phyloP scores from a whole-genome alignment of 1,139 yeast genomes.

The Suhomyces choctaworum region DNA sequence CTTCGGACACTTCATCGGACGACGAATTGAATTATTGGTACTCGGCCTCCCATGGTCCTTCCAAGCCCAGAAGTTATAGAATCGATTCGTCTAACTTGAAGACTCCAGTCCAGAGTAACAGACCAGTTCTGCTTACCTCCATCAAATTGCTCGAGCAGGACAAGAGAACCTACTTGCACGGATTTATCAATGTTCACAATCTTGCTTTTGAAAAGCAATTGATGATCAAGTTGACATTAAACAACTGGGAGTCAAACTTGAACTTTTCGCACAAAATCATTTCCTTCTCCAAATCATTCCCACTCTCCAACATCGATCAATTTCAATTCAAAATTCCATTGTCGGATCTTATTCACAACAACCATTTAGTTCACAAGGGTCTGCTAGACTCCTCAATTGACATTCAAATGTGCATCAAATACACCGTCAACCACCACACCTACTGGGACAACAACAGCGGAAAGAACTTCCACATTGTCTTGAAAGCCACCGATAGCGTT shows the following conservation, averaged over 20 bases:
- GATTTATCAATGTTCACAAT: conserved; percentile 39
- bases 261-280: conserved; percentile 26
- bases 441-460: conserved; percentile 27
- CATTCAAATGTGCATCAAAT: conserved; percentile 23
- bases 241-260: conserved; percentile 39
- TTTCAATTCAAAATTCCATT: conserved; percentile 40
- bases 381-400: conserved; percentile 12
- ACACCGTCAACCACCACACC: conserved; percentile 17
- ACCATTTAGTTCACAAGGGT: background rate
- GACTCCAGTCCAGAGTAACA: conserved; percentile 7
- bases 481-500: conserved; percentile 21
- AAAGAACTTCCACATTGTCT: conserved; percentile 30
- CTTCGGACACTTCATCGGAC: conserved; percentile 21
- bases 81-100: conserved; percentile 17
- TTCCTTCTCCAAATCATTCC: conserved; percentile 27
- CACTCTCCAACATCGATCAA: conserved; percentile 33
- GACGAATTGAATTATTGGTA: conserved; percentile 19
- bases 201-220: conserved; percentile 41
- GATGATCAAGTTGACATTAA: conserved; percentile 37
- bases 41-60: conserved; percentile 6
- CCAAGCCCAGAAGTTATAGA: conserved; percentile 9
- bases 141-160: conserved; percentile 10
- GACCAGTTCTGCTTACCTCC: conserved; percentile 10
- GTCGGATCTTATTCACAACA: conserved; percentile 23
- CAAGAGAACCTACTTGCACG: conserved; percentile 17